Evolutionary conservation across 805 yeast species (phyloP).

Genomic region (Hanseniaspora lachancei): DNA sequence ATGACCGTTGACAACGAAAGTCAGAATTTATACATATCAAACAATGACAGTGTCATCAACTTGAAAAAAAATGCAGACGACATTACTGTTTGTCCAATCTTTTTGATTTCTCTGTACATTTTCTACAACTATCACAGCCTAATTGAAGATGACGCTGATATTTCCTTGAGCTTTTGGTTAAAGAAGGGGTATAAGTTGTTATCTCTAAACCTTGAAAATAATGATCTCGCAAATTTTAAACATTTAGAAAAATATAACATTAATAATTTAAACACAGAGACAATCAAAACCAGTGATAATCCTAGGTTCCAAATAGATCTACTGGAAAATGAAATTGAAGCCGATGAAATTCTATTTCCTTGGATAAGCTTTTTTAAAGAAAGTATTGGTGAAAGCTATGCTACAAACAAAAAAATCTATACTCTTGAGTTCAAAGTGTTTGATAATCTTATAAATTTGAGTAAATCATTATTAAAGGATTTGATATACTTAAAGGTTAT

Average conservation of each 20-base stretch:
- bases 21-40: background rate
- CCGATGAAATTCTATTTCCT: conserved; percentile 9
- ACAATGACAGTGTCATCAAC: background rate
- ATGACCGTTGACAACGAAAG: background rate
- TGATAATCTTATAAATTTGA: background rate
- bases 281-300: background rate
- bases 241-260: background rate
- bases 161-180: background rate
- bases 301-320: background rate
- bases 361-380: conserved; percentile 10
- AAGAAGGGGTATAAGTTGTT: background rate
- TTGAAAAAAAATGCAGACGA: background rate
- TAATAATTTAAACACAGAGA: background rate
- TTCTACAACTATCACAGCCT: conserved; percentile 7
- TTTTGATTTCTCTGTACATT: background rate
- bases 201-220: background rate
- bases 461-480: conserved; percentile 3
- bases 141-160: conserved; percentile 7
- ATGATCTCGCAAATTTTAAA: background rate
- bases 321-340: background rate
- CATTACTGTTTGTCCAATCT: conserved; percentile 5
- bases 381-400: background rate
- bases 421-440: background rate
- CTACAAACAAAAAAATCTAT: background rate
- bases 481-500: conserved; percentile 7